These are phyloP conservation scores for Phytophthora pini DNA, from an alignment of 352 stramenopile genomes.

Conservation along the genomic window DNA sequence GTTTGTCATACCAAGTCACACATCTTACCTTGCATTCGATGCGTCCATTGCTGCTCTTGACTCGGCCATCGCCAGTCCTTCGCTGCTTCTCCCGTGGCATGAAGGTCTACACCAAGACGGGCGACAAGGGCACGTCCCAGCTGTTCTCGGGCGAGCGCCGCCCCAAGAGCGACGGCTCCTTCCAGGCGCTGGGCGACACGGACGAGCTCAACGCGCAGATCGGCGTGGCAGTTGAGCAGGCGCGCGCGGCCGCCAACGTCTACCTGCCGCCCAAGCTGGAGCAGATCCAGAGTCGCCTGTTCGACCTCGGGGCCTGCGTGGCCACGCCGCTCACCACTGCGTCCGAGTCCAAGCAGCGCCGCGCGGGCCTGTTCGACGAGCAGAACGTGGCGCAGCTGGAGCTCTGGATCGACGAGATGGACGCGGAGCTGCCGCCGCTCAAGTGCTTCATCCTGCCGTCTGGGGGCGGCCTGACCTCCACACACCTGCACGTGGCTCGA, in stretches of 20 bases:
- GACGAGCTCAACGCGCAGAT: constrained; percentile 92
- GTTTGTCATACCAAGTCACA: constrained; percentile 1
- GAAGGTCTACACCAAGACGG: constrained; percentile 94
- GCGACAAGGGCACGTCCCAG: constrained; percentile 92
- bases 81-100: constrained; percentile 40
- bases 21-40: constrained; percentile 1
- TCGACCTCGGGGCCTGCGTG: constrained; percentile 91
- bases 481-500: constrained; percentile 87
- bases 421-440: constrained; percentile 78
- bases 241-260: constrained; percentile 42
- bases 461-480: constrained; percentile 75
- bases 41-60: constrained; percentile 8
- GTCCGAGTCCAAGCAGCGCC: constrained; percentile 70
- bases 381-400: constrained; percentile 75
- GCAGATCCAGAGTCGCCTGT: constrained; percentile 90
- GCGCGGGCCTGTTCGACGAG: constrained; percentile 64
- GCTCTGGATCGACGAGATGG: constrained; percentile 91
- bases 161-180: constrained; percentile 86
- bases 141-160: constrained; percentile 92
- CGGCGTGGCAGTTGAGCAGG: constrained; percentile 66
- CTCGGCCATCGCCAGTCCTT: neutral
- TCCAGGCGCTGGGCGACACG: constrained; percentile 91
- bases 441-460: constrained; percentile 90
- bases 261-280: constrained; percentile 71
- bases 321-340: constrained; percentile 81